Conservation (phyloP, 208 protist species). For the Leishmania major region DNA sequence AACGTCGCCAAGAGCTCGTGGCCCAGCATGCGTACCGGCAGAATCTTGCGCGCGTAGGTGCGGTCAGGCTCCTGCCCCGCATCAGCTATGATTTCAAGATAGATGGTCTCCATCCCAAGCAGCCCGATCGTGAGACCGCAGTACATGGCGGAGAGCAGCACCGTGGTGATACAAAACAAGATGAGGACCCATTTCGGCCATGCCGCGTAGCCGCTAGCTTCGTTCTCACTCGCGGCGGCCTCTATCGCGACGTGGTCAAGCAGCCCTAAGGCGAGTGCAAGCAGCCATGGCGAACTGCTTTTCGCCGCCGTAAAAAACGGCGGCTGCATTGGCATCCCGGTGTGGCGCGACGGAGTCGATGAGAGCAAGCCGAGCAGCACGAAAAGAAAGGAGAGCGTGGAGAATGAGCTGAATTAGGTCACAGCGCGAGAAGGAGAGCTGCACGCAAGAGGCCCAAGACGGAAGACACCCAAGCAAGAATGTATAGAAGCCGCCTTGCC, state of each 20-base stretch:
- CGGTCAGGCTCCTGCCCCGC: conserved; percentile 68
- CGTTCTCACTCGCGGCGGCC: conserved; percentile 7
- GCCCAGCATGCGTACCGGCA: conserved; percentile 71
- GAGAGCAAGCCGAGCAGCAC: background rate
- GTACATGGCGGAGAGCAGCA: conserved; percentile 78
- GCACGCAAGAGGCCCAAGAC: background rate
- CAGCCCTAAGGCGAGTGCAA: conserved; percentile 16
- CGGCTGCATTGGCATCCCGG: background rate
- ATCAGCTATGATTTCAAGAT: conserved; percentile 77
- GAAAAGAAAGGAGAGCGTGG: background rate
- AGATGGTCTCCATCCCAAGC: conserved; percentile 79
- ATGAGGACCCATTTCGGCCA: conserved; percentile 55
- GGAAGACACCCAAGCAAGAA: background rate
- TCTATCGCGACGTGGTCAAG: conserved; percentile 2
- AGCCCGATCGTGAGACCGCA: conserved; percentile 83
- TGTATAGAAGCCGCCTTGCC: background rate
- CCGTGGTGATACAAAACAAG: conserved; percentile 44
- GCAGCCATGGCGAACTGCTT: conserved; percentile 6
- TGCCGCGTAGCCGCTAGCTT: conserved; percentile 41
- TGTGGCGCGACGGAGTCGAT: background rate
- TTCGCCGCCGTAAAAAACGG: background rate
- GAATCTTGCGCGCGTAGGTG: conserved; percentile 67
- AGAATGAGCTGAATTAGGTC: background rate
- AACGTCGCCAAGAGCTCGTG: conserved; percentile 77
- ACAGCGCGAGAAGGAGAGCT: background rate